A percentile compares a stretch with the other conserved stretches of the same genome.
phyloP scores from a whole-genome alignment of 768 basidiomycete genomes.

The Holtermanniella nyarrowii region DNA sequence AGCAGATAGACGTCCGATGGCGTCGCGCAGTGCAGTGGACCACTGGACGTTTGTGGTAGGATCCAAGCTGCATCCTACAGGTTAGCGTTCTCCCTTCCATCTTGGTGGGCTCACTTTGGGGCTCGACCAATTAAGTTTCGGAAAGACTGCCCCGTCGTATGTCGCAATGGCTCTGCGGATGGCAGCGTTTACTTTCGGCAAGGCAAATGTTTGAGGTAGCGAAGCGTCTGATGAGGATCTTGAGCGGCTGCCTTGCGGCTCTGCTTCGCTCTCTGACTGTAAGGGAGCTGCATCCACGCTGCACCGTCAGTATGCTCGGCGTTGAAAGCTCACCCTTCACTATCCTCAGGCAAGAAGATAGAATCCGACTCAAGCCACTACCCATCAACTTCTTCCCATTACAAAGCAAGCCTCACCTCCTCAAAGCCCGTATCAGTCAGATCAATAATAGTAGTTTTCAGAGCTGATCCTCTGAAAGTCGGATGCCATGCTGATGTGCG shows the following conservation, averaged over 20 bases:
- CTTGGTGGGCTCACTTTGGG: conserved; percentile 55
- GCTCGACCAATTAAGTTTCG: conserved; percentile 93
- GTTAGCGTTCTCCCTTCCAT: conserved; percentile 4
- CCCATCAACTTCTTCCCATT: not conserved
- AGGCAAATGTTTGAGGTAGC: too few species aligned
- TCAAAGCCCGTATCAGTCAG: conserved; percentile 20
- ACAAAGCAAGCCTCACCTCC: conserved; percentile 10
- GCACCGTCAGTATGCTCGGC: too few species aligned
- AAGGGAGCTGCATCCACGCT: too few species aligned
- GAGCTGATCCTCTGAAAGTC: conserved; percentile 16
- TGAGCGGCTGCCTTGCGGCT: too few species aligned
- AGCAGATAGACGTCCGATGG: conserved; percentile 85
- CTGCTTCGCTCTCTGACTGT: not conserved
- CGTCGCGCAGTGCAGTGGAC: conserved; percentile 70
- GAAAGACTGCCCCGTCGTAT: conserved; percentile 72
- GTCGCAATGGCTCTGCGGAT: conserved; percentile 57
- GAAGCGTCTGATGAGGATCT: too few species aligned
- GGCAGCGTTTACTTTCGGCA: conserved; percentile 67
- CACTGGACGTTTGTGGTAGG: conserved; percentile 58
- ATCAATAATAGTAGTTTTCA: conserved; percentile 19
- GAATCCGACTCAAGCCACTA: conserved; percentile 33
- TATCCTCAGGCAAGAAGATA: conserved; percentile 29
- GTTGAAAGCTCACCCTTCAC: conserved; percentile 20
- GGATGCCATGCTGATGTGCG: conserved; percentile 25
- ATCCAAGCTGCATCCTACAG: conserved; percentile 86